Percentiles rank a stretch among this genome's conserved stretches.
These are phyloP conservation scores for Xylaria sp. DNA, from an alignment of 2,329 filamentous ascomycete genomes.

Conservation along the genomic window DNA sequence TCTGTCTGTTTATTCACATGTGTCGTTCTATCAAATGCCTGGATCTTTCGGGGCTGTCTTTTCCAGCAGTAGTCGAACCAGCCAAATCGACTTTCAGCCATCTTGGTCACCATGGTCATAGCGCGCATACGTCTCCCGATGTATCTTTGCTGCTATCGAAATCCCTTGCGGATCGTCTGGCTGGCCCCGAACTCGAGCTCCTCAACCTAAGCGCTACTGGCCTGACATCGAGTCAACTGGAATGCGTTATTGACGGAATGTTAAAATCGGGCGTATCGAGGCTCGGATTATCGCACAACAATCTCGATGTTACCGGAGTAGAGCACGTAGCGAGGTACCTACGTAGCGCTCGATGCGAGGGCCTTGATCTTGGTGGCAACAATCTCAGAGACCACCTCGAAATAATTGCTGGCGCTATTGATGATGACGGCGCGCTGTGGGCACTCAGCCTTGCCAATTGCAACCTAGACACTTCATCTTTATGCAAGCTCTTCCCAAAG, in stretches of 20 bases:
- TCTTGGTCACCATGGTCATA: constrained; percentile 46
- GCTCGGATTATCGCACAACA: constrained; percentile 84
- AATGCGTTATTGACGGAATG: constrained; percentile 82
- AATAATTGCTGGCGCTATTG: constrained; percentile 62
- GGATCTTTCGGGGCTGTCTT: constrained; percentile 85
- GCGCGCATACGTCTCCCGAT: constrained; percentile 56
- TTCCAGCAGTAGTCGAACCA: constrained; percentile 61
- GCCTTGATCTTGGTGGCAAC: constrained; percentile 89
- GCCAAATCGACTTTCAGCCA: constrained; percentile 42
- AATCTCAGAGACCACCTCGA: constrained; percentile 69
- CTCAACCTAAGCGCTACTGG: constrained; percentile 84
- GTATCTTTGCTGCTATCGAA: constrained; percentile 75
- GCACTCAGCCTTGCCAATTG: constrained; percentile 89
- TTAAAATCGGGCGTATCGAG: constrained; percentile 79
- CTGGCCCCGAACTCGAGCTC: constrained; percentile 80
- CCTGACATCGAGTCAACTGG: constrained; percentile 75
- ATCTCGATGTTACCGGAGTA: constrained; percentile 77
- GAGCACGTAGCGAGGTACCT: constrained; percentile 81
- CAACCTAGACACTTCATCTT: constrained; percentile 76
- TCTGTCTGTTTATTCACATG: constrained; percentile 89
- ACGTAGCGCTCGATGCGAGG: constrained; percentile 80
- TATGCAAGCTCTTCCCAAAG: constrained; percentile 79
- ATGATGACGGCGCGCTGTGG: constrained; percentile 70
- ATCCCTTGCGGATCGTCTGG: constrained; percentile 80
- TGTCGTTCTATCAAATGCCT: constrained; percentile 86